Conservation (phyloP, 164 flowering plant genomes). For the Chimonanthus salicifolius region DNA sequence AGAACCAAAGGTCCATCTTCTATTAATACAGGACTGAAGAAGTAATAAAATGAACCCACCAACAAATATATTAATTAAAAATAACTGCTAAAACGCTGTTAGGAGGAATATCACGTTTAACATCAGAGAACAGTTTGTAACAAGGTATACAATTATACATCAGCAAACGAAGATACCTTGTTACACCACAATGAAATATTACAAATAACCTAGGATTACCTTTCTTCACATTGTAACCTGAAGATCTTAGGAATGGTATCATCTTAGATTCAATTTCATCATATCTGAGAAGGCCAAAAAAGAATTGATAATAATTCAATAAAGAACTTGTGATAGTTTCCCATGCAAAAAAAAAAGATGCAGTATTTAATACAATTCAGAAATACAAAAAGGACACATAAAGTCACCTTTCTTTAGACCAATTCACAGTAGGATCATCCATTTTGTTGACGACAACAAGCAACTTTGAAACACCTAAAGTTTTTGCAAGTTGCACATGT, state of each 20-base stretch:
- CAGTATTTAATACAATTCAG: background rate
- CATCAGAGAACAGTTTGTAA: too few relatives aligned
- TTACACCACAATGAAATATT: too few relatives aligned
- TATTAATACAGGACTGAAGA: background rate
- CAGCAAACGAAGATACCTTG: too few relatives aligned
- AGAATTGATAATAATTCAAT: background rate
- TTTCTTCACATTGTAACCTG: constrained; percentile 97
- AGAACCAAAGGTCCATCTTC: background rate
- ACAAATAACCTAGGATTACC: constrained; percentile 29
- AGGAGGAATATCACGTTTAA: background rate
- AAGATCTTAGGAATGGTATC: constrained; percentile 69
- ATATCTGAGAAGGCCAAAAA: constrained; percentile 41
- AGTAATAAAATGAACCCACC: background rate
- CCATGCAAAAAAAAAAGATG: background rate
- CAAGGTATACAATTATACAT: too few relatives aligned
- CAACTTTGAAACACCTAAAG: constrained; percentile 92
- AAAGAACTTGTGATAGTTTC: background rate
- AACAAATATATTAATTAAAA: background rate
- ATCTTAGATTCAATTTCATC: constrained; percentile 92
- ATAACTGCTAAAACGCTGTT: too few relatives aligned
- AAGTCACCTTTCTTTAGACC: constrained; percentile 86
- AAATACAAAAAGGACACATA: background rate
- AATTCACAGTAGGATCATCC: constrained; percentile 96
- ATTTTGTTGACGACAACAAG: constrained; percentile 93
- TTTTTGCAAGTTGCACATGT: constrained; percentile 97